Evolutionary conservation across 2,329 filamentous ascomycete genomes (phyloP).

Genomic region (Zymoseptoria brevis): DNA sequence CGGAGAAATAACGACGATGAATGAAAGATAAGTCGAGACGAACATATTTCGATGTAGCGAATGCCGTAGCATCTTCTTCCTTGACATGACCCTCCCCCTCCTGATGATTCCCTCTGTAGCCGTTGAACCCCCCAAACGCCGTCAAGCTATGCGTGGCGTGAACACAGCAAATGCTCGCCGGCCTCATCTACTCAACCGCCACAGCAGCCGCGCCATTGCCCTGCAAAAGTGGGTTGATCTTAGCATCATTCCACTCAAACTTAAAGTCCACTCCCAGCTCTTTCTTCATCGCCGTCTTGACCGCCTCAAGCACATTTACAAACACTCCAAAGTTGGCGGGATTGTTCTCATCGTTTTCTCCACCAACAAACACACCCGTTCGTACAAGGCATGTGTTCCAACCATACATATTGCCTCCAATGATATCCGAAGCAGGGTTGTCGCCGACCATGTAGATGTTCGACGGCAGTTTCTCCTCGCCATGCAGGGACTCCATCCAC

Average conservation of each 20-base stretch:
- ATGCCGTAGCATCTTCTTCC: no score
- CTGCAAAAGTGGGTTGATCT: conserved; percentile 57
- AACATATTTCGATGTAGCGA: no score
- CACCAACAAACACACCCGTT: conserved; percentile 71
- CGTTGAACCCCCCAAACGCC: no score
- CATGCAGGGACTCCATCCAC: conserved; percentile 71
- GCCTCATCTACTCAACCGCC: conserved; percentile 18
- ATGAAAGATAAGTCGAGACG: no score
- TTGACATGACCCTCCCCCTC: no score
- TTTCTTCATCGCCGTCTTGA: conserved; percentile 59
- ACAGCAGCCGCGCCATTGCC: conserved; percentile 15
- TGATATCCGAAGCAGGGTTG: conserved; percentile 65
- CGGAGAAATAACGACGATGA: no score
- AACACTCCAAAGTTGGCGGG: conserved; percentile 72
- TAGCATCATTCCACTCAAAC: conserved; percentile 60
- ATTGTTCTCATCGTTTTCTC: conserved; percentile 67
- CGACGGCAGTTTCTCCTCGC: conserved; percentile 58
- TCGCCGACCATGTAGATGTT: conserved; percentile 73
- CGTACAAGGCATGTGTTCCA: conserved; percentile 75
- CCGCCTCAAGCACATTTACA: conserved; percentile 62
- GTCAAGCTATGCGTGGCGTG: no score
- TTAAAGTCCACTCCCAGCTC: conserved; percentile 67
- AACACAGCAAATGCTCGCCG: no score
- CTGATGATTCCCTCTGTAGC: no score
- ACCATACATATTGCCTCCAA: conserved; percentile 71